These are phyloP conservation scores for Escovopsis sp. DNA, from an alignment of 2,329 filamentous ascomycete species.

Conservation along the genomic window DNA sequence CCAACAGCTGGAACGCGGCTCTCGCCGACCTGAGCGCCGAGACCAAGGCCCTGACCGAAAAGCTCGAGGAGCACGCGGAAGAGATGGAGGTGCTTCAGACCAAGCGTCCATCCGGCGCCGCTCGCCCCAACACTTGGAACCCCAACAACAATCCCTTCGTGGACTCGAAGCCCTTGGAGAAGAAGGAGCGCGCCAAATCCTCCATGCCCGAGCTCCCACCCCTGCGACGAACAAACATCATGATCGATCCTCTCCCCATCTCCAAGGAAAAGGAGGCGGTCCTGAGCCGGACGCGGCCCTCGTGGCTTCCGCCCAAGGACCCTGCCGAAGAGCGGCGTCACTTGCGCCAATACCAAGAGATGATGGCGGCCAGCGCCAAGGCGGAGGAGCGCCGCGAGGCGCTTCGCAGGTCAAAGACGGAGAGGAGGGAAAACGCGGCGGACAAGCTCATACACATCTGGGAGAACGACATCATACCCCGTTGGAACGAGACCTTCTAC, in stretches of 20 bases:
- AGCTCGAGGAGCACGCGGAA: slow-evolving; percentile 65
- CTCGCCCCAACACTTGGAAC: slow-evolving; percentile 28
- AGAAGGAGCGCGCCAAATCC: slow-evolving; percentile 45
- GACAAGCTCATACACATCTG: slow-evolving; percentile 47
- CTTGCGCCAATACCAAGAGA: slow-evolving; percentile 69
- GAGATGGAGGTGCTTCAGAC: slow-evolving; percentile 32
- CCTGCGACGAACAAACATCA: slow-evolving; percentile 58
- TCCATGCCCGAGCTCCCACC: slow-evolving; percentile 56
- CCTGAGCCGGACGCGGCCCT: slow-evolving; percentile 63
- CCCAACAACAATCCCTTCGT: slow-evolving; percentile 16
- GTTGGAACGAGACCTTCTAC: slow-evolving; percentile 57
- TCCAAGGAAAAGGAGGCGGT: slow-evolving; percentile 81
- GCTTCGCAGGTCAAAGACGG: slow-evolving; percentile 34
- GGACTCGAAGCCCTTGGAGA: slow-evolving; percentile 20
- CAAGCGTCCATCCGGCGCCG: slow-evolving; percentile 15
- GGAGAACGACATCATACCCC: slow-evolving; percentile 63
- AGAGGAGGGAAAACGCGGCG: slow-evolving; percentile 38
- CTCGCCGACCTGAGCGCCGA: slow-evolving; percentile 56
- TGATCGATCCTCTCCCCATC: slow-evolving; percentile 72
- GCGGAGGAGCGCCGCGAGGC: slow-evolving; percentile 46
- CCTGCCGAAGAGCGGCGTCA: slow-evolving; percentile 85
- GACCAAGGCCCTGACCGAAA: slow-evolving; percentile 60
- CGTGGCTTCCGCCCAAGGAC: slow-evolving; percentile 76
- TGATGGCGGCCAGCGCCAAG: slow-evolving; percentile 54
- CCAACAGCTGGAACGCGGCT: slow-evolving; percentile 62